These are phyloP conservation scores for Botrytis squamosa DNA, from an alignment of 2,329 filamentous ascomycete genomes.

Conservation along the genomic window DNA sequence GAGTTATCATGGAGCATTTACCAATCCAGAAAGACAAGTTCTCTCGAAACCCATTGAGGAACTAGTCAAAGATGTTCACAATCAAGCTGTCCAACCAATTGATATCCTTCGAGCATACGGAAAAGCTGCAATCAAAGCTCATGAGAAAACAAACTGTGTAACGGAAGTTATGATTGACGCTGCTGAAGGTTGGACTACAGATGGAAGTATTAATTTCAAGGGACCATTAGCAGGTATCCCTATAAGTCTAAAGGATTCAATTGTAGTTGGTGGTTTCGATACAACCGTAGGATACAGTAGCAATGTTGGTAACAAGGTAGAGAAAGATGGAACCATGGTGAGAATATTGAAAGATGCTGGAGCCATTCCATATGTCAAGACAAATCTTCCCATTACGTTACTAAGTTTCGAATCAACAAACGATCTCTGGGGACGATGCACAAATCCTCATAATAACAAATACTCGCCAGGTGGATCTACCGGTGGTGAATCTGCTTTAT, in stretches of 20 bases:
- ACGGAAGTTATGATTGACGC: constrained; percentile 82
- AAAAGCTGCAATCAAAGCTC: constrained; percentile 80
- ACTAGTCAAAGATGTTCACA: constrained; percentile 75
- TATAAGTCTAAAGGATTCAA: constrained; percentile 77
- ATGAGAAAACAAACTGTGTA: constrained; percentile 83
- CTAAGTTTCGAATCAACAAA: constrained; percentile 45
- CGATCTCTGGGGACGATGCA: constrained; percentile 76
- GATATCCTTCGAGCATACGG: constrained; percentile 83
- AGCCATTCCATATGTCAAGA: constrained; percentile 90
- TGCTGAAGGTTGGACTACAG: constrained; percentile 68
- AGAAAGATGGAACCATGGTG: constrained; percentile 73
- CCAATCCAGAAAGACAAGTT: constrained; percentile 61
- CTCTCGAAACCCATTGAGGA: constrained; percentile 72
- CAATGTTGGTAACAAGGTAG: constrained; percentile 69
- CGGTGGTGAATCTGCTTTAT: constrained; percentile 66
- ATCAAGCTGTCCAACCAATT: constrained; percentile 61
- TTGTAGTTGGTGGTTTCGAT: constrained; percentile 82
- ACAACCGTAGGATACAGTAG: constrained; percentile 76
- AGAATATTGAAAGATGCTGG: constrained; percentile 81
- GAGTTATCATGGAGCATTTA: constrained; percentile 65
- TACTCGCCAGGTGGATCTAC: constrained; percentile 90
- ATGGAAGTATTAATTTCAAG: constrained; percentile 64
- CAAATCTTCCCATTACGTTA: constrained; percentile 77
- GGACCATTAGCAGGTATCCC: constrained; percentile 86
- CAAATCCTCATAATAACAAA: constrained; percentile 78